These are phyloP conservation scores for Luvunga scandens DNA, from an alignment of 345 rosid species.

Conservation along the genomic window DNA sequence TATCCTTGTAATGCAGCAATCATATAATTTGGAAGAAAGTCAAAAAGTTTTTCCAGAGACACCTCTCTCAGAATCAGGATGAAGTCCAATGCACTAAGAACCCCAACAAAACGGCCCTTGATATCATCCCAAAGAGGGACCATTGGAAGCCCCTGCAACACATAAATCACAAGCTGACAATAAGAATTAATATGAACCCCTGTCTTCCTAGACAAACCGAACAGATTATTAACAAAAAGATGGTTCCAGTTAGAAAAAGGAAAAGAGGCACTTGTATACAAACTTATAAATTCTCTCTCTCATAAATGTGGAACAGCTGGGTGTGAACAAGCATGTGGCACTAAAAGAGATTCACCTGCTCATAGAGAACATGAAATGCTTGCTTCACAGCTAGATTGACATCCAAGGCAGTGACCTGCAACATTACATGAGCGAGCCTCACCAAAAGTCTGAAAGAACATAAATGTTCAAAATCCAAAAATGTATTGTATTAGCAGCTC, in stretches of 20 bases:
- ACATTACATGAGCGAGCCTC: slow-evolving; percentile 8
- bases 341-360: slow-evolving; percentile 62
- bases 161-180: not conserved
- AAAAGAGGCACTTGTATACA: not conserved
- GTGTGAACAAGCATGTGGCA: not conserved
- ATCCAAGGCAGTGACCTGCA: slow-evolving; percentile 91
- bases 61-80: slow-evolving; percentile 84
- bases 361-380: slow-evolving; percentile 94
- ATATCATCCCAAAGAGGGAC: slow-evolving; percentile 85
- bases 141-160: slow-evolving; percentile 64
- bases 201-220: not conserved
- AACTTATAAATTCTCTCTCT: not conserved
- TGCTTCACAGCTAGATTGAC: slow-evolving; percentile 93
- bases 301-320: not conserved
- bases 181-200: not conserved
- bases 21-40: not conserved
- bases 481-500: slow-evolving; percentile 18
- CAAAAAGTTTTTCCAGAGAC: slow-evolving; percentile 8
- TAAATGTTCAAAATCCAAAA: not conserved
- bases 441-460: not conserved
- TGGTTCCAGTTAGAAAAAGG: not conserved
- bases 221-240: not conserved
- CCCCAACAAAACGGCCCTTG: slow-evolving; percentile 75
- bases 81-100: slow-evolving; percentile 78
- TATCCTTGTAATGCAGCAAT: slow-evolving; percentile 1